Conservation (phyloP, 805 yeast species). For the Zygoascus flipseniorum region DNA sequence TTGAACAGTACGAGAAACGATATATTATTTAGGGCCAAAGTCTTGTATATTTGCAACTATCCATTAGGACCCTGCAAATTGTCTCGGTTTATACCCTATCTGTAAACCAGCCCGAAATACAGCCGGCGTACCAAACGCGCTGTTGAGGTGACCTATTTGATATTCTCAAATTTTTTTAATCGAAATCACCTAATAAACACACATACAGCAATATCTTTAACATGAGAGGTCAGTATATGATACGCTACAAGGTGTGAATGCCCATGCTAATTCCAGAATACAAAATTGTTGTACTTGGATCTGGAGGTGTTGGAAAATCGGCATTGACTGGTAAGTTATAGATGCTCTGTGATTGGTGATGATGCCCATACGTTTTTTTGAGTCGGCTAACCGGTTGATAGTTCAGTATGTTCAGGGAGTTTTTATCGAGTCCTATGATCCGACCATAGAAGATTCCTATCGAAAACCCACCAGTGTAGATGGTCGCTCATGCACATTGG, state of each 20-base stretch:
- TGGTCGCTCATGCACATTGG: slow-evolving; percentile 78
- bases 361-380: background rate
- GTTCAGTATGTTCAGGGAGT: slow-evolving; percentile 89
- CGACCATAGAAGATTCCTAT: slow-evolving; percentile 95
- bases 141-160: background rate
- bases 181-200: background rate
- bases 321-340: slow-evolving; percentile 48
- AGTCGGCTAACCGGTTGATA: background rate
- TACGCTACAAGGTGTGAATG: background rate
- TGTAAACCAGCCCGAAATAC: too few relatives aligned
- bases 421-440: slow-evolving; percentile 86
- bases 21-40: too few relatives aligned
- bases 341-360: background rate
- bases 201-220: background rate
- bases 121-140: too few relatives aligned
- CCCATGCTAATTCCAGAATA: slow-evolving; percentile 43
- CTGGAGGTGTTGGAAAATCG: slow-evolving; percentile 97
- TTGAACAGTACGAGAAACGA: background rate
- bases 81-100: too few relatives aligned
- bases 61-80: too few relatives aligned
- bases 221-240: slow-evolving; percentile 3
- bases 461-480: slow-evolving; percentile 82
- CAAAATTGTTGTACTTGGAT: slow-evolving; percentile 85
- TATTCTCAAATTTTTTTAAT: background rate
- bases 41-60: too few relatives aligned